Evolutionary conservation across 2,329 filamentous ascomycete species (phyloP).

Genomic region (Lasiodiplodia sp.): DNA sequence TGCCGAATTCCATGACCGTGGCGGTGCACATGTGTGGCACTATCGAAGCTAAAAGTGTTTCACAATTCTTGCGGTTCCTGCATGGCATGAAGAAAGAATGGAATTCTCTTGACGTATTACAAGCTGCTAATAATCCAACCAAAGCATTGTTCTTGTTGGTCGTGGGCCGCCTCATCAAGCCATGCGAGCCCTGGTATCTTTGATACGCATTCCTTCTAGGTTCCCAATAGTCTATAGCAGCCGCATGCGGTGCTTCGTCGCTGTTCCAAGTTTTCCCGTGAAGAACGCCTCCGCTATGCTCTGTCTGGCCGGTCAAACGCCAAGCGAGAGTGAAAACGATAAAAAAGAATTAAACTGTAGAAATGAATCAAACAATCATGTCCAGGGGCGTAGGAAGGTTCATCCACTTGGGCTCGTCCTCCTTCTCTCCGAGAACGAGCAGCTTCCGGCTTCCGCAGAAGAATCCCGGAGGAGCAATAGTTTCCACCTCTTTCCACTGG

Average conservation of each 20-base stretch:
- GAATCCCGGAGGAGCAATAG: conserved; percentile 62
- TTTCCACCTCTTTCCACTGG: conserved; percentile 53
- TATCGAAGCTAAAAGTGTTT: neutral
- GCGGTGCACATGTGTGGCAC: neutral
- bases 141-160: neutral
- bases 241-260: neutral
- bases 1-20: neutral
- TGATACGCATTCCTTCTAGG: neutral
- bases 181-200: conserved; percentile 18
- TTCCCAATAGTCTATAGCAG: neutral
- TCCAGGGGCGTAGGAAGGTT: conserved; percentile 39
- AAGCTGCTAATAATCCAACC: neutral
- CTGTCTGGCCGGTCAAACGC: conserved; percentile 15
- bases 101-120: conserved; percentile 18
- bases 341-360: neutral
- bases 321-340: conserved; percentile 8
- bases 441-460: conserved; percentile 65
- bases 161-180: conserved; percentile 16
- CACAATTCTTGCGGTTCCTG: neutral
- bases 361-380: conserved; percentile 7
- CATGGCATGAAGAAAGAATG: conserved; percentile 9
- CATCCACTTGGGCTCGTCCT: conserved; percentile 44
- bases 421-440: conserved; percentile 53
- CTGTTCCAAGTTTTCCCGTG: neutral
- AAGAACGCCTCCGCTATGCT: conserved; percentile 22